Conservation (phyloP, 257 asterid species). For the Nicotiana tomentosiformis region DNA sequence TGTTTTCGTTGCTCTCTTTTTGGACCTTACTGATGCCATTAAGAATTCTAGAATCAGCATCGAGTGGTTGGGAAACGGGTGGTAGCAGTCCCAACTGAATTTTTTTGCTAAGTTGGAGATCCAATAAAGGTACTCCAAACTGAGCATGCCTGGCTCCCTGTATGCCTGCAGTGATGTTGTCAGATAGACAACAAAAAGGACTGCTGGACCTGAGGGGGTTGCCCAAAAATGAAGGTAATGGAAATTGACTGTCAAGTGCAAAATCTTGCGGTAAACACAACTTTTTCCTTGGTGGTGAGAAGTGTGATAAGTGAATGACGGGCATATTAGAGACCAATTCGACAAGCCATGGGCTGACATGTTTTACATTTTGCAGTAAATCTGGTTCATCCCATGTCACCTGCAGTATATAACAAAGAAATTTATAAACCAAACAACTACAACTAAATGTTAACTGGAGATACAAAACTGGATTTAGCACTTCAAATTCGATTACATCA, state of each 20-base stretch:
- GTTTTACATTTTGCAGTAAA: slow-evolving; percentile 26
- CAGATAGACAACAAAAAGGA: slow-evolving; percentile 52
- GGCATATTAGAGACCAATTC: slow-evolving; percentile 32
- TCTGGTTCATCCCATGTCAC: slow-evolving; percentile 39
- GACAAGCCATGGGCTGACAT: slow-evolving; percentile 35
- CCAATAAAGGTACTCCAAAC: slow-evolving; percentile 70
- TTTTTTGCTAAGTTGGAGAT: slow-evolving; percentile 64
- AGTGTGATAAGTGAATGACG: slow-evolving; percentile 17
- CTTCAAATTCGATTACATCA: not conserved
- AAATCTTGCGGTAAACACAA: slow-evolving; percentile 14
- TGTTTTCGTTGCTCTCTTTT: slow-evolving; percentile 34
- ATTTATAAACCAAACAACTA: not conserved
- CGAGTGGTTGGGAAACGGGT: slow-evolving; percentile 43
- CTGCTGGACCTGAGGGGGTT: slow-evolving; percentile 31
- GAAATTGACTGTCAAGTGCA: slow-evolving; percentile 16
- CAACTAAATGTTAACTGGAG: not conserved
- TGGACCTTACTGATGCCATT: slow-evolving; percentile 28
- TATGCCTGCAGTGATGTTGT: slow-evolving; percentile 88
- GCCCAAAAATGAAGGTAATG: slow-evolving; percentile 21
- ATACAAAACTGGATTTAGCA: not conserved
- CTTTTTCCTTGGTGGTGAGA: slow-evolving; percentile 28
- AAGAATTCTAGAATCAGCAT: slow-evolving; percentile 41
- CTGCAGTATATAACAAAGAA: slow-evolving; percentile 10
- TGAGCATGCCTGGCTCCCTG: slow-evolving; percentile 99
- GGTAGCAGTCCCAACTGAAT: slow-evolving; percentile 61